Evolutionary conservation across 2,329 filamentous ascomycete species (phyloP), one percentile per base, ranked within the genome.

Genomic region (Neofusicoccum kwambonambiense): DNA sequence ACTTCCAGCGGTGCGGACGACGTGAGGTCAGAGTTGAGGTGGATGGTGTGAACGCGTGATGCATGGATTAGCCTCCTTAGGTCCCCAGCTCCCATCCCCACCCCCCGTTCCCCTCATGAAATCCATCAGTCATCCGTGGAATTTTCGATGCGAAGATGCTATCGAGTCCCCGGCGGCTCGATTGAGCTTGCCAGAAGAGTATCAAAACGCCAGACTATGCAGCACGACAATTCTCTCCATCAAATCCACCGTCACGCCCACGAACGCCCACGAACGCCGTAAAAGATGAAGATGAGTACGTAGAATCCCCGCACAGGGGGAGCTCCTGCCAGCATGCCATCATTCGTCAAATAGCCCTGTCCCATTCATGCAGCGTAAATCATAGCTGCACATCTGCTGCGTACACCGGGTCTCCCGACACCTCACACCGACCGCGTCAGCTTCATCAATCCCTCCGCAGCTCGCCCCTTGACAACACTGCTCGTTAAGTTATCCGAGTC

Each of bases 371-470:
- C 34, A 37, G 31, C 49, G 17, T 37, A 64, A 27, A 50, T 50
- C 45, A 22, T 15, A 45, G 37, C 17, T 45, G n/a, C 35, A n/a
- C 27, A n/a, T 5, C 11, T 37, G 37, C 57, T 35, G 22, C 41
- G 13, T 61, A n/a, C 19, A 17, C n/a, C 31, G 11, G n/a, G 27
- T 35, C n/a, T 12, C 13, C 42, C 41, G 19, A 3, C 13, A 3
- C 6, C 54, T 61, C 45, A 65, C 19, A 60, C 49, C 22, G 64
- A 65, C 39, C 68, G 70, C 75, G 74, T 76, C 62, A 87, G 73
- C 66, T 81, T 82, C 67, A 87, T 69, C 68, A 88, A 70, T 7
- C 83, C 85, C 70, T 81, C 83, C 12, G 81, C 84, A 8, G 84
- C 84, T 50, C 80, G 78, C 3, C 80, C 83, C 65, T 80, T 80